phyloP scores from a whole-genome alignment of 345 rosid species.

The Reutealis trisperma region DNA sequence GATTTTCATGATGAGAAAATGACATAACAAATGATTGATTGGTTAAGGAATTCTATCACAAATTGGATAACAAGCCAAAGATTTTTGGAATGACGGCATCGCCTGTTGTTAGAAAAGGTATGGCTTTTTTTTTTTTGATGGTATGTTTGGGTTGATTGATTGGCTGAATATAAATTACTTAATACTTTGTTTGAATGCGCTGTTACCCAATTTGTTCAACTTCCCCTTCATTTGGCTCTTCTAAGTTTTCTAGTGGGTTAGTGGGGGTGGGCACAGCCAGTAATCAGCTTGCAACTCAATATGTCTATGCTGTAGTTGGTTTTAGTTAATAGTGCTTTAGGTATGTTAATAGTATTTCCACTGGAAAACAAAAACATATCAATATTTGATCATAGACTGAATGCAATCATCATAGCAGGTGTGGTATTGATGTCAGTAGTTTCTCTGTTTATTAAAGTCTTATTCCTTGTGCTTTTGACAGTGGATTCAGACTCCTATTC shows the following conservation, averaged over 20 bases:
- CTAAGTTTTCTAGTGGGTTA: neutral
- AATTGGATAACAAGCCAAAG: conserved; percentile 63
- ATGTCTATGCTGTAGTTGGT: neutral
- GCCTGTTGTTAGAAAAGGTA: conserved; percentile 66
- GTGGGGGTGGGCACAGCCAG: neutral
- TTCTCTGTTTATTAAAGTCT: neutral
- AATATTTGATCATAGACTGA: neutral
- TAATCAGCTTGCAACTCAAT: neutral
- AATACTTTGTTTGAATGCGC: neutral
- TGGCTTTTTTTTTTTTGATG: conserved; percentile 7
- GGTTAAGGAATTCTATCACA: conserved; percentile 74
- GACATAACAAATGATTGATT: conserved; percentile 6
- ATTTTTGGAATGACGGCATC: conserved; percentile 87
- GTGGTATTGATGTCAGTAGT: neutral
- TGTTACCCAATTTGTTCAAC: neutral
- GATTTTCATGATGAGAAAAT: conserved; percentile 11
- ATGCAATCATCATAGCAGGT: neutral
- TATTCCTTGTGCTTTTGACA: neutral
- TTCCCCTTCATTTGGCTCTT: neutral
- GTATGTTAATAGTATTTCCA: neutral
- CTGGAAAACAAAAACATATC: neutral
- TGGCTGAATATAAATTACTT: neutral
- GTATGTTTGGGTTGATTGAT: neutral
- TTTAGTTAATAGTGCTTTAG: neutral
- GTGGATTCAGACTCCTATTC: neutral